Percentiles rank a stretch among this genome's conserved stretches.
These are phyloP conservation scores for Trichosporon inkin DNA, from an alignment of 1,284 basidiomycete genomes.

Conservation along the genomic window DNA sequence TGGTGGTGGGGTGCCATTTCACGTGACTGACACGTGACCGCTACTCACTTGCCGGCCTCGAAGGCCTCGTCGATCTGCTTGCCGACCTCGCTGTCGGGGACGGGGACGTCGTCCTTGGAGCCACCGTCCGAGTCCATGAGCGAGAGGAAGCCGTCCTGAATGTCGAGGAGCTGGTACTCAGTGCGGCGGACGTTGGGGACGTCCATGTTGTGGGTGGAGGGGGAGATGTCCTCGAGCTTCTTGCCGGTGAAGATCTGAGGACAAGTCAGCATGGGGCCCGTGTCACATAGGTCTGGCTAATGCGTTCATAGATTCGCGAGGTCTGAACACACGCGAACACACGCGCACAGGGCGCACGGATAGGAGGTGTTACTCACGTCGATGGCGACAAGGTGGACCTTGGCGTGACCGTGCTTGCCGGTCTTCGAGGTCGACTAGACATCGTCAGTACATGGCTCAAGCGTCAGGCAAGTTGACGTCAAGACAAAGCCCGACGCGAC, in stretches of 20 bases:
- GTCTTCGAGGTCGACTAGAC: conserved; percentile 79
- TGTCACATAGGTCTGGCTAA: background rate
- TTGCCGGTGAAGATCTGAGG: conserved; percentile 88
- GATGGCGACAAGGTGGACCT: conserved; percentile 94
- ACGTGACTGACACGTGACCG: background rate
- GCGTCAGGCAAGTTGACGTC: too few species aligned
- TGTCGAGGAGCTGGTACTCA: conserved; percentile 90
- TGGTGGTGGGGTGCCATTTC: background rate
- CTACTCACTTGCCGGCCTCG: conserved; percentile 65
- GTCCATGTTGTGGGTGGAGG: conserved; percentile 75
- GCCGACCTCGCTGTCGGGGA: conserved; percentile 84
- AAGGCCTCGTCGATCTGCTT: conserved; percentile 68
- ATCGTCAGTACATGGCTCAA: too few species aligned
- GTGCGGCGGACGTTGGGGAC: conserved; percentile 88
- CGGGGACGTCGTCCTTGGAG: conserved; percentile 90
- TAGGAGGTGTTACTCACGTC: conserved; percentile 63
- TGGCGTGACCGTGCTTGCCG: conserved; percentile 95
- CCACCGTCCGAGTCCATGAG: conserved; percentile 80
- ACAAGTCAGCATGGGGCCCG: background rate
- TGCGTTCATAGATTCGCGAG: background rate
- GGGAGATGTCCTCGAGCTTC: conserved; percentile 97
- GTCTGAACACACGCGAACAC: background rate
- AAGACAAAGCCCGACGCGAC: too few species aligned
- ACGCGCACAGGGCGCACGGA: background rate
- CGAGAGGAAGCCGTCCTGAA: conserved; percentile 88